Base-by-base conservation (phyloP, 1,139 yeast genomes). In the Starmera stellimalicola region DNA sequence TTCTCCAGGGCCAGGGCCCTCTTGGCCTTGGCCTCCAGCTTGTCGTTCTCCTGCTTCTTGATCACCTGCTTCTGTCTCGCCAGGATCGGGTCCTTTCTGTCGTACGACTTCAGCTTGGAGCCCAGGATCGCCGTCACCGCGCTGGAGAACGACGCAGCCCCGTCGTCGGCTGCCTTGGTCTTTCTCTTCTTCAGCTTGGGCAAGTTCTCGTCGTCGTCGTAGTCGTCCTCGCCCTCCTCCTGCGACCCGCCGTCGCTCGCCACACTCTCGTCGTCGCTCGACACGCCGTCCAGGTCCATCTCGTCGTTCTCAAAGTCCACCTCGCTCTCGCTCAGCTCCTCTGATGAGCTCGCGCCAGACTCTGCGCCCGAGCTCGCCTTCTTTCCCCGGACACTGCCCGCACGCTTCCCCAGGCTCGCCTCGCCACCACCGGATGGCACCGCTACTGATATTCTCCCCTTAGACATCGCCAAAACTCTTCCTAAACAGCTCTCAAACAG, bases 91-190 rank as follows among this genome's bases (percentile, higher is more conserved):
- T 87, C 94, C 31, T 71, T 70, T 52, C 96, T 70, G 51, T 82
- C 85, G 49, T 87, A 81, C 0, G 95, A 93, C 54, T 91, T 91
- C 47, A 91, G 66, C 51, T 77, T 80, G 3, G 97, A 84, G 7
- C 82, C 82, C 34, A 91, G 62, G 50, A 91, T 83, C 18, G 95
- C 94, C 42, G 66, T 73, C 53, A 91, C 75, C 1, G 98, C 97
- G 37, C 60, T 68, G 9, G 95, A 83, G 52, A 91, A 88, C 4
- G 77, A 68, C 35, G 65, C 76, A 1, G 87, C 72, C 11, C 87
- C 93, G 10, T 22, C 12, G 51, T 77, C 84, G 39, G 70, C 79
- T 34, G 65, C 69, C 45, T 69, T 67, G 54, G 68, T 72, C 54
- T 70, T 73, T 41, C 77, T 73, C 51, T 63, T 65, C 52, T 60